These are phyloP conservation scores for Xylogone sp. DNA, from an alignment of 2,329 filamentous ascomycete genomes.

Conservation along the genomic window DNA sequence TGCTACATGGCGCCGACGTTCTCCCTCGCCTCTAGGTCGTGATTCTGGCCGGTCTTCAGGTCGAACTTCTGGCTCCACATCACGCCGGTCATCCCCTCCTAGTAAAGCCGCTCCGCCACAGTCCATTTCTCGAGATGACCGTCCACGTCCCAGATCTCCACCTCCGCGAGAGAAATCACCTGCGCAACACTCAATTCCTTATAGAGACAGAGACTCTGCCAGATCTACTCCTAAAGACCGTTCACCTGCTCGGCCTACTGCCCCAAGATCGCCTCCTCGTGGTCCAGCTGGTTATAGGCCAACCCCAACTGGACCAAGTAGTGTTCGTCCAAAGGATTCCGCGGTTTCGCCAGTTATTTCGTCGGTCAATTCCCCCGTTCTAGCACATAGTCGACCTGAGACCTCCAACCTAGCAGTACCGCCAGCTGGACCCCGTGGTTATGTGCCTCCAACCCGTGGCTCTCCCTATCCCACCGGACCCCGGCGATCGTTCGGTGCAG, in stretches of 20 bases:
- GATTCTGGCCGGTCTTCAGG: slow-evolving; percentile 46
- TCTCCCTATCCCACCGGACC: slow-evolving; percentile 20
- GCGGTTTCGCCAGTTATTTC: slow-evolving; percentile 10
- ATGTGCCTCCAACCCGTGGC: slow-evolving; percentile 21
- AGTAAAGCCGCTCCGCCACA: slow-evolving; percentile 40
- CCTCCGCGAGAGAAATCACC: slow-evolving; percentile 22
- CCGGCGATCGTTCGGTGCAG: slow-evolving; percentile 23
- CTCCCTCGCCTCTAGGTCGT: slow-evolving; percentile 32
- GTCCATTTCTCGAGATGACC: slow-evolving; percentile 25
- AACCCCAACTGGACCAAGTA: slow-evolving; percentile 26
- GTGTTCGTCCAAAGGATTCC: slow-evolving; percentile 16
- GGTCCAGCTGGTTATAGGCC: slow-evolving; percentile 27
- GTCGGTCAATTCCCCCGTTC: slow-evolving; percentile 9
- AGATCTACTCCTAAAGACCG: slow-evolving; percentile 26
- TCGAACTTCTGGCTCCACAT: slow-evolving; percentile 53
- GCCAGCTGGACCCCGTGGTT: slow-evolving; percentile 30
- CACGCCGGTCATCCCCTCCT: slow-evolving; percentile 58
- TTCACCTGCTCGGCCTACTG: slow-evolving; percentile 21
- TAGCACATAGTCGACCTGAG: slow-evolving; percentile 17
- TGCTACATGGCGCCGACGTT: slow-evolving; percentile 44
- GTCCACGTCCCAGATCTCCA: slow-evolving; percentile 21
- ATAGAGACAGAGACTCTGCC: slow-evolving; percentile 24
- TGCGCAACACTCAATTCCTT: slow-evolving; percentile 10
- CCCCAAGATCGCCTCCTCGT: slow-evolving; percentile 26
- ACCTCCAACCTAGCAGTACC: slow-evolving; percentile 16